Conservation (phyloP, 495 filamentous ascomycete species). For the Coniosporium apollinis region DNA sequence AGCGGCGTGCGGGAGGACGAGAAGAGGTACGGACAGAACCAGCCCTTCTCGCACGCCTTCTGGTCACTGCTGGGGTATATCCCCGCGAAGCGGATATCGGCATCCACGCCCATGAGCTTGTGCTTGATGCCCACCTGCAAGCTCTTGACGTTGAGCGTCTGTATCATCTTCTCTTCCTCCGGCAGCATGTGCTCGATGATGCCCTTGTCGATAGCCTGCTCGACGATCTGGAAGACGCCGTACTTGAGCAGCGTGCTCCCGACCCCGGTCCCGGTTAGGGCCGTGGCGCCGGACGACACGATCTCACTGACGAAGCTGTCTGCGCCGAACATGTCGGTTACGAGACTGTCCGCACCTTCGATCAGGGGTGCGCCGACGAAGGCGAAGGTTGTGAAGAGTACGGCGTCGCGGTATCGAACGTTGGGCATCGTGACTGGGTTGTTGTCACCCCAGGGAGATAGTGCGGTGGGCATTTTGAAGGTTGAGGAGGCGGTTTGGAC, state of each 20-base stretch:
- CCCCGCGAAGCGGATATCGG: slow-evolving; percentile 17
- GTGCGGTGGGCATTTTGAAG: slow-evolving; percentile 18
- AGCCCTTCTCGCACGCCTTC: slow-evolving; percentile 23
- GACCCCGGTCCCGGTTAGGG: slow-evolving; percentile 16
- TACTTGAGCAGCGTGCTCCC: slow-evolving; percentile 23
- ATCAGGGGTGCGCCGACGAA: slow-evolving; percentile 21
- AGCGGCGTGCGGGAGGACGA: no score
- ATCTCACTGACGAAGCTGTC: slow-evolving; percentile 24
- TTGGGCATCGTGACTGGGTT: slow-evolving; percentile 28
- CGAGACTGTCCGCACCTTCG: slow-evolving; percentile 14
- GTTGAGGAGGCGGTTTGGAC: slow-evolving; percentile 22
- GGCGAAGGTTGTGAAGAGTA: slow-evolving; percentile 25
- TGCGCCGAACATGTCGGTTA: slow-evolving; percentile 17
- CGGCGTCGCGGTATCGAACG: slow-evolving; percentile 25
- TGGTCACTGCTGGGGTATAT: slow-evolving; percentile 14
- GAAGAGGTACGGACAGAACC: no score
- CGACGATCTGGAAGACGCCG: slow-evolving; percentile 25
- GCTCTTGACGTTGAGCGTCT: slow-evolving; percentile 24
- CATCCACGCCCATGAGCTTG: slow-evolving; percentile 27
- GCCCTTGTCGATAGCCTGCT: slow-evolving; percentile 29
- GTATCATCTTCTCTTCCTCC: slow-evolving; percentile 27
- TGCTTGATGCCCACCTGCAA: slow-evolving; percentile 27
- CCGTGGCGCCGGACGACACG: slow-evolving; percentile 19
- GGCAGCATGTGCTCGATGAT: slow-evolving; percentile 25
- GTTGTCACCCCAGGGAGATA: slow-evolving; percentile 27